Evolutionary conservation across 495 filamentous ascomycete genomes (phyloP), one percentile per base, ranked within the genome.

Genomic region (Xylaria bambusicola): DNA sequence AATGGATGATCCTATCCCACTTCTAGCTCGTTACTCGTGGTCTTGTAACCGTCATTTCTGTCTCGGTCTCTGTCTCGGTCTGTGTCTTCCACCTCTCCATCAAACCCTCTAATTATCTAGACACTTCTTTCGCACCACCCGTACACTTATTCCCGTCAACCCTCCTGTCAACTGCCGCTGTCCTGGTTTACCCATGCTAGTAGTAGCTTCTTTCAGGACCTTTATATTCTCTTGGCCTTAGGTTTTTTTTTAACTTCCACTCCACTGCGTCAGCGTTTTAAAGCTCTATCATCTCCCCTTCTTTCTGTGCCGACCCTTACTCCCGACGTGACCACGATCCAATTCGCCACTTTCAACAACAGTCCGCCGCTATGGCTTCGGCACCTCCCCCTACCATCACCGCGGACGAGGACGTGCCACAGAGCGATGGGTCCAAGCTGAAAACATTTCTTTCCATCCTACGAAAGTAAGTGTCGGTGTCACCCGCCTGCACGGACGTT

Each of bases 401-500:
- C 48, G 10, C 59, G 55, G 56, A 75, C 29, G 72, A 82, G 38
- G 88, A 91, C 64, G 90, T 89, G 68, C 73, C 79, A 20, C 83
- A 86, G 45, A 90, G 91, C 75, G 91, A 96, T 51, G 85, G 84
- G 52, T 91, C 88, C 27, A 94, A 94, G 77, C 78, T 96, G 51
- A 87, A 84, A 71, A 93, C 88, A 0, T 93, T 96, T 64, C 75
- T 96, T 36, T 84, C 84, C 52, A 93, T 96, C 56, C 73, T 96
- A 56, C 82, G 87, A 68, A 93, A 88, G 88, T 92, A 81, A 73
- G 84, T 71, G 48, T 35, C 40, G 3, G 23, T 9, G 8, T 5
- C n/a, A 21, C 15, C 6, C 23, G 45, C 44, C 23, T 27, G 2
- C 18, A 52, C 27, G 18, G 20, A 52, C 27, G 18, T 9, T 40